Percentiles rank a stretch among this genome's conserved stretches.
These are phyloP conservation scores for Fraxinus xanthoxyloides DNA, from an alignment of 305 asterid species.

Conservation along the genomic window DNA sequence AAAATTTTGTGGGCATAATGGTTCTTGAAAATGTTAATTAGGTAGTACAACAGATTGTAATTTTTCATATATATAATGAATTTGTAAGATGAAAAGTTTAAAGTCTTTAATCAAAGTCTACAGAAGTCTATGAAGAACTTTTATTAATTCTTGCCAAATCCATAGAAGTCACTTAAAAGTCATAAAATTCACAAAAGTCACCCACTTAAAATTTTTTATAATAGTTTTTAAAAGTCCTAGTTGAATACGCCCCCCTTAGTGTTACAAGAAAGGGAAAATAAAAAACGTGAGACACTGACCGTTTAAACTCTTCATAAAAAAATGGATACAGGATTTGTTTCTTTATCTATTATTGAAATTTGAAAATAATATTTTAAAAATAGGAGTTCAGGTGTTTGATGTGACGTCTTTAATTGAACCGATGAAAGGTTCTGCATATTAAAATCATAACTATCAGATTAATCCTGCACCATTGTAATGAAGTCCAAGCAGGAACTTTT, in stretches of 20 bases:
- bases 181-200: neutral
- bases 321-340: neutral
- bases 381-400: neutral
- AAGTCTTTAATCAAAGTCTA: neutral
- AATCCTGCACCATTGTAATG: neutral
- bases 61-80: neutral
- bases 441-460: constrained; percentile 1
- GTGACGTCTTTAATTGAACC: neutral
- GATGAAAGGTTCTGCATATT: neutral
- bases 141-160: neutral
- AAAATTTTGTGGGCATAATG: neutral
- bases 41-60: neutral
- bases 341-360: neutral
- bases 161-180: neutral
- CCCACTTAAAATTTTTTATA: neutral
- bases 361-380: neutral
- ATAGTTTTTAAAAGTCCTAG: neutral
- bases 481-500: constrained; percentile 1
- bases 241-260: neutral
- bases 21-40: neutral
- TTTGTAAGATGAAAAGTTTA: neutral
- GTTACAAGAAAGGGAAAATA: neutral
- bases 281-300: neutral
- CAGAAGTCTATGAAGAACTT: neutral
- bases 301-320: neutral